Base-by-base conservation (phyloP, 2,329 filamentous ascomycete species). In the Epichloe baconii region DNA sequence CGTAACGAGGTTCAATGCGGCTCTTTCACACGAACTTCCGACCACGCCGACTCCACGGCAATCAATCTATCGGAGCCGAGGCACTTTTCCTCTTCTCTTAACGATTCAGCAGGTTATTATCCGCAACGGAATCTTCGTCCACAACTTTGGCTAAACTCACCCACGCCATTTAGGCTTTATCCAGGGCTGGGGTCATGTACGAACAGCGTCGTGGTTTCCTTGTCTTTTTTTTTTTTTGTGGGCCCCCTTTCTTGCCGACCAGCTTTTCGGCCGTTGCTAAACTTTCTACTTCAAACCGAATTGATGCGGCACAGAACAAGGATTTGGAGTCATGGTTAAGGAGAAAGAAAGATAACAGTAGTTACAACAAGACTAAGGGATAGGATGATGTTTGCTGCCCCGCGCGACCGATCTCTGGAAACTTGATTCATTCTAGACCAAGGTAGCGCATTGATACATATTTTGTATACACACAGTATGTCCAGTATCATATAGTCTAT, bases 401-500 rank as follows among this genome's bases (percentile, higher is more conserved):
- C 23, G 3, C 23, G 42, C 17, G n/a, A 17, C 11, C 5, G 4
- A 15, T 14, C n/a, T 34, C 7, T 21, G 5, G 42, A 38, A 15
- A 38, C 37, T n/a, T 5, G 37, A n/a, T 38, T 15, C 12, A 44
- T 31, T 15, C 23, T 31, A 17, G 14, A 34, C 7, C 21, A 6
- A 44, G 14, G 23, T 1, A 21, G 19, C n/a, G n/a, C n/a, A 26
- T 31, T 45, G 21, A 31, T 17, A 31, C 23, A 45, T 19, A 11
- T 21, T 35, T 23, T 26, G 8, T 44, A 21, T 12, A 44, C 19
- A n/a, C 19, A 44, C 11, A 21, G 17, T 42, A 4, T 42, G 12
- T 17, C 15, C n/a, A 35, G 31, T 17, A 46, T 5, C 14, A 10
- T 46, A 12, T 43, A 35, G 4, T 47, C 59, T 70, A 79, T 58